Base-by-base conservation (phyloP, 352 stramenopile species). In the Pythium aphanidermatum region DNA sequence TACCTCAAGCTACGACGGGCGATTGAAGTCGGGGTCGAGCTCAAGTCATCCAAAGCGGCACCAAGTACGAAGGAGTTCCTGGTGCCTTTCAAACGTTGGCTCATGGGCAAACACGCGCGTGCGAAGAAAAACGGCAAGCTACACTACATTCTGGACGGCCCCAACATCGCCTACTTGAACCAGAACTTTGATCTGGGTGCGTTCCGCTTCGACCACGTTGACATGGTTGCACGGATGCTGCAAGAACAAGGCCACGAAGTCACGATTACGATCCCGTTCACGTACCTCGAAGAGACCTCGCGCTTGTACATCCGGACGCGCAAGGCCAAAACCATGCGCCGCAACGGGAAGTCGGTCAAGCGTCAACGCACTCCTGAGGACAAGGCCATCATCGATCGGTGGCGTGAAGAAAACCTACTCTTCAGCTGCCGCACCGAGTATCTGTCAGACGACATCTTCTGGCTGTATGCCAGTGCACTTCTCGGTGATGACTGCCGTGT, bases 101-200 rank as follows among this genome's bases (percentile, higher is more conserved):
- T 92, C 9, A 58, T 74, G 11, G 37, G 62, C 44, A 71, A 66
- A 12, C 40, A 73, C 19, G 50, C 40, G 24, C 28, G 24, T 14
- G 23, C 50, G 19, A 27, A 27, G 5, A 54, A 44, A 13, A 13
- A 30, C 12, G 58, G 39, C 16, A 77, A 65, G 52, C 57, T 84
- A 24, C 80, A 92, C 49, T 92, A 77, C 35, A 83, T 99, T 17
- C 70, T 99, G 41, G 96, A 99, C 65, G 95, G 95, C 5, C 96
- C 96, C 0, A 99, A 99, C 65, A 90, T 99, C 36, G 96, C 94
- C 16, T 98, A 98, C 70, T 95, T 94, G 37, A 95, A 98, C 72
- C 78, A 97, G 64, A 98, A 98, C 58, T 98, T 96, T 73, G 64
- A 76, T 25, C 74, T 77, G 26, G 85, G 94, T 27, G 84, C 78